phyloP scores from a whole-genome alignment of 2,329 filamentous ascomycete genomes.

The Ophiostoma tasmaniense region DNA sequence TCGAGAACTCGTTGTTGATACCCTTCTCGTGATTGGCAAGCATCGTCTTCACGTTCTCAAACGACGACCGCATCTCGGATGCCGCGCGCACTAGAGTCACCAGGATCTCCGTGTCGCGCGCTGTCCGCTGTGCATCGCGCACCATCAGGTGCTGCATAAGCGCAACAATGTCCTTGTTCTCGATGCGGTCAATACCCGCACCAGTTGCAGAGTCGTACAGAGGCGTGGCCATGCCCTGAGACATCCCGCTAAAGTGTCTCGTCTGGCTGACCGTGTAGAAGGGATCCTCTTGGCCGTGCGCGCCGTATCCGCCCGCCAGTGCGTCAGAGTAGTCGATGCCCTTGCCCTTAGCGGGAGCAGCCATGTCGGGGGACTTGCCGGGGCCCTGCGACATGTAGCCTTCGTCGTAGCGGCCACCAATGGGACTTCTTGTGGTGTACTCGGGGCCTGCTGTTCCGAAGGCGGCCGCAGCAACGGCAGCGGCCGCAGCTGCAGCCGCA shows the following conservation, averaged over 20 bases:
- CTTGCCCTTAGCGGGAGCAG: slow-evolving; percentile 44
- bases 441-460: slow-evolving; percentile 21
- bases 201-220: slow-evolving; percentile 86
- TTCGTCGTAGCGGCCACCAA: slow-evolving; percentile 63
- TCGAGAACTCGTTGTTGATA: slow-evolving; percentile 75
- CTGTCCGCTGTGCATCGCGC: slow-evolving; percentile 90
- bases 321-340: slow-evolving; percentile 44
- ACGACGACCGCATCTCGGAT: slow-evolving; percentile 92
- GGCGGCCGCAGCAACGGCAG: slow-evolving; percentile 22
- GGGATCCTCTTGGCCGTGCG: slow-evolving; percentile 48
- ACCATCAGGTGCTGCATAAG: slow-evolving; percentile 98
- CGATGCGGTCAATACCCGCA: slow-evolving; percentile 78
- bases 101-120: slow-evolving; percentile 90
- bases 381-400: slow-evolving; percentile 78
- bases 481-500: slow-evolving; percentile 9
- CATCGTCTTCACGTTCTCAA: slow-evolving; percentile 89
- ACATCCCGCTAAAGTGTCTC: slow-evolving; percentile 77
- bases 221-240: slow-evolving; percentile 81
- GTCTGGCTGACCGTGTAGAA: slow-evolving; percentile 53
- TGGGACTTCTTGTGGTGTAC: slow-evolving; percentile 48
- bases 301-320: slow-evolving; percentile 27
- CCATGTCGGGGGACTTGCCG: slow-evolving; percentile 45
- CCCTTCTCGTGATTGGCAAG: slow-evolving; percentile 82
- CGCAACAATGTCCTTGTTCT: slow-evolving; percentile 93
- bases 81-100: slow-evolving; percentile 89